These are phyloP conservation scores for Leccinum olivaceopallidum DNA, from an alignment of 768 basidiomycete species.

Conservation along the genomic window DNA sequence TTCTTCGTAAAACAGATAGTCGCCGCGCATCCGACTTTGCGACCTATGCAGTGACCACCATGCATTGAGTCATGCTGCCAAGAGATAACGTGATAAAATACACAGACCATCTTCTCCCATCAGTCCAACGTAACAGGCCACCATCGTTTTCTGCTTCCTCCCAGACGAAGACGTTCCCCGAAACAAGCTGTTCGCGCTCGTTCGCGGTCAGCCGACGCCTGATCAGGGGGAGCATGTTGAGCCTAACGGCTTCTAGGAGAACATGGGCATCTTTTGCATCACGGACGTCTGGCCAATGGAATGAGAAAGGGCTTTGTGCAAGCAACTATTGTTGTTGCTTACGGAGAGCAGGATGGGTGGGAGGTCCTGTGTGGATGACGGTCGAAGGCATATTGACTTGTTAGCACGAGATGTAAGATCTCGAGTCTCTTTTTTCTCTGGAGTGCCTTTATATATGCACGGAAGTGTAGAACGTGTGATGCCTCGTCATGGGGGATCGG, in stretches of 20 bases:
- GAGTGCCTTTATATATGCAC: conserved; percentile 30
- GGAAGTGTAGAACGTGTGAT: conserved; percentile 19
- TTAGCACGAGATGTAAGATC: conserved; percentile 7
- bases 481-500: conserved; percentile 16
- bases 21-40: conserved; percentile 81
- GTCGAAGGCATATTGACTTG: conserved; percentile 19
- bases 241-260: conserved; percentile 74
- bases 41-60: conserved; percentile 50
- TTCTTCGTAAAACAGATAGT: conserved; percentile 83
- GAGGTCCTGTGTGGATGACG: conserved; percentile 23
- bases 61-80: conserved; percentile 5
- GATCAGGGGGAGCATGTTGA: conserved; percentile 68
- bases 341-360: conserved; percentile 34
- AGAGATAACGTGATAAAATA: background rate
- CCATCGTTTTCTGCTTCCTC: conserved; percentile 79
- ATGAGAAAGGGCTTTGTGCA: conserved; percentile 1
- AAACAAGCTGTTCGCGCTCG: conserved; percentile 67
- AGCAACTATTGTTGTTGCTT: conserved; percentile 27
- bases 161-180: conserved; percentile 85
- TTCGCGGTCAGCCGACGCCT: conserved; percentile 66
- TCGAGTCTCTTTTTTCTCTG: conserved; percentile 3
- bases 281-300: conserved; percentile 55
- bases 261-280: conserved; percentile 80
- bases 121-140: conserved; percentile 72
- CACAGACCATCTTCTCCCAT: conserved; percentile 72